phyloP scores from a whole-genome alignment of 257 asterid species.

The Solanum piurae region DNA sequence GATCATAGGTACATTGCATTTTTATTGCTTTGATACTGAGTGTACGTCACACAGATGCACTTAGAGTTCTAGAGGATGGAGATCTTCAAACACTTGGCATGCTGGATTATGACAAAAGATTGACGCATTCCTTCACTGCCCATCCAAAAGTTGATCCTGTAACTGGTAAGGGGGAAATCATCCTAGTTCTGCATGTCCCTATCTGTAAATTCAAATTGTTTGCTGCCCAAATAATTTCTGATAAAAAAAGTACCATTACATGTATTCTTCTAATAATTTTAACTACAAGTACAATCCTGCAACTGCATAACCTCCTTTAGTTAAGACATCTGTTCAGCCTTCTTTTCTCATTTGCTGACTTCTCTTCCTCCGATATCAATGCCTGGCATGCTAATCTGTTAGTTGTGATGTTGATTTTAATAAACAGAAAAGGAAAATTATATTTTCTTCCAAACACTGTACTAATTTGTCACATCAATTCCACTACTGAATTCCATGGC shows the following conservation, averaged over 20 bases:
- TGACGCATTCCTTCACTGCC: slow-evolving; percentile 85
- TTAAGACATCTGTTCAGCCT: not conserved
- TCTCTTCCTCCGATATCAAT: not conserved
- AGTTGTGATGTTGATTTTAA: not conserved
- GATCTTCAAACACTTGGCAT: slow-evolving; percentile 86
- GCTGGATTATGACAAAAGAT: slow-evolving; percentile 89
- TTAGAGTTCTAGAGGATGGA: slow-evolving; percentile 92
- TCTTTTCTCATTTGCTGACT: not conserved
- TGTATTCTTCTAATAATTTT: not conserved
- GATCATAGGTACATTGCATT: not conserved
- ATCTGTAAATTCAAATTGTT: not conserved
- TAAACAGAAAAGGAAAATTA: not conserved
- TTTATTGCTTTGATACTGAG: not conserved
- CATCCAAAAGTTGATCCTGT: slow-evolving; percentile 95
- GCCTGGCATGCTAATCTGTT: not conserved
- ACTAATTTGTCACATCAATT: not conserved
- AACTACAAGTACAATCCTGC: not conserved
- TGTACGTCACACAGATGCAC: slow-evolving; percentile 38
- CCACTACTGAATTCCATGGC: not conserved
- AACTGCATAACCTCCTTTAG: not conserved
- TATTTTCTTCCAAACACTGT: not conserved
- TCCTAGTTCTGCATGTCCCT: not conserved
- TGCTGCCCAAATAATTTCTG: not conserved
- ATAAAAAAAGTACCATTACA: not conserved
- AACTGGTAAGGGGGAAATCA: slow-evolving; percentile 49